phyloP scores from a whole-genome alignment of 106 monocot species.

The Allium cepa region DNA sequence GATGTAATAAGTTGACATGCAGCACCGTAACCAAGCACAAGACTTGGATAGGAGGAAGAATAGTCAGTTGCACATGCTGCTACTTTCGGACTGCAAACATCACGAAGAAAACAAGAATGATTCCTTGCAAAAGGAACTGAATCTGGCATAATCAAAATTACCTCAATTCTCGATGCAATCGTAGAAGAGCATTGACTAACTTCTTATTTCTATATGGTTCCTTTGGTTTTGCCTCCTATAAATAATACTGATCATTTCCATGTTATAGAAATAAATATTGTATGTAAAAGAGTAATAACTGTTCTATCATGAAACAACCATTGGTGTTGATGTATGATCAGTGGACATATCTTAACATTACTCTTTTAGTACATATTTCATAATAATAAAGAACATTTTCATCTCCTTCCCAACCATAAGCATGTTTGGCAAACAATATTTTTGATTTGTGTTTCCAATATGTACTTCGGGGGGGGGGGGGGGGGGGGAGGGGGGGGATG shows the following conservation, averaged over 20 bases:
- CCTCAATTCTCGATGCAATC: slow-evolving; percentile 92
- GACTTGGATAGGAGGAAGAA: slow-evolving; percentile 53
- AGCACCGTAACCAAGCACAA: slow-evolving; percentile 61
- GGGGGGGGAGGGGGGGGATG: no score
- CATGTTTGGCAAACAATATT: no score
- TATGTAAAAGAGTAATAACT: background rate
- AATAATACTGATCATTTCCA: background rate
- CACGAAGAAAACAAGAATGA: slow-evolving; percentile 4
- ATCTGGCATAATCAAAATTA: slow-evolving; percentile 11
- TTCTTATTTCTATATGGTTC: slow-evolving; percentile 91
- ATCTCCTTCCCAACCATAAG: no score
- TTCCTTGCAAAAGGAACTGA: background rate
- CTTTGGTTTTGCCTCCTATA: slow-evolving; percentile 75
- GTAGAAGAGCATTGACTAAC: slow-evolving; percentile 70
- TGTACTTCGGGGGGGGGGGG: no score
- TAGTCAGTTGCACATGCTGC: slow-evolving; percentile 68
- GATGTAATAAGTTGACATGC: slow-evolving; percentile 87
- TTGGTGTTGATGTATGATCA: no score
- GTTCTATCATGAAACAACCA: background rate
- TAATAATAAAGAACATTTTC: no score
- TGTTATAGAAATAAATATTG: background rate
- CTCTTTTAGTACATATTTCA: no score
- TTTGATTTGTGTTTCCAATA: no score
- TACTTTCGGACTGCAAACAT: slow-evolving; percentile 63
- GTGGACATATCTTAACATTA: no score